Percentiles rank a stretch among this genome's conserved stretches.
phyloP scores from a whole-genome alignment of 2,329 filamentous ascomycete genomes.

The Calonectria henricotiae region DNA sequence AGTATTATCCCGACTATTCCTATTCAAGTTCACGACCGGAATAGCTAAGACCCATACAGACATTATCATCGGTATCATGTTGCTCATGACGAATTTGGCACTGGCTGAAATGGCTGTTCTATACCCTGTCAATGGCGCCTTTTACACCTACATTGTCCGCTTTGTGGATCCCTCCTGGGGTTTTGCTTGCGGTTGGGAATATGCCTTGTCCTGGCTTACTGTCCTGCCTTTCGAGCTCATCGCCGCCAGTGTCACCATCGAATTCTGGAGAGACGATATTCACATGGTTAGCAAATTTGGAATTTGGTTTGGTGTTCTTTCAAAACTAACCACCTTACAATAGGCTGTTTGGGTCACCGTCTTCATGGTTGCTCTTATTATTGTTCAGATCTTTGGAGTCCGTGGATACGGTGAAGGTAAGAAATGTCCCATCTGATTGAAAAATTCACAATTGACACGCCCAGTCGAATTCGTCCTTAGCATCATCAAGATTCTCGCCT shows the following conservation, averaged over 20 bases:
- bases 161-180: conserved; percentile 96
- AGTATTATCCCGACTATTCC: neutral
- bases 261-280: conserved; percentile 80
- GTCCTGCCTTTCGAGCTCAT: conserved; percentile 90
- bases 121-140: conserved; percentile 93
- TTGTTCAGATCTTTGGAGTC: conserved; percentile 90
- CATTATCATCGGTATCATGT: conserved; percentile 83
- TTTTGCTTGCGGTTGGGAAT: conserved; percentile 97
- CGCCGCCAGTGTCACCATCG: conserved; percentile 86
- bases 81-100: conserved; percentile 93
- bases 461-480: conserved; percentile 87
- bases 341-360: conserved; percentile 84
- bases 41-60: conserved; percentile 23
- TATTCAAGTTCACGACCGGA: neutral
- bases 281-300: conserved; percentile 61
- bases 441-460: neutral
- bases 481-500: conserved; percentile 88
- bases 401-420: conserved; percentile 83
- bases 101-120: conserved; percentile 92
- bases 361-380: conserved; percentile 82
- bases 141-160: conserved; percentile 91
- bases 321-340: neutral
- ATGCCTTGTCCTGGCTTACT: conserved; percentile 90
- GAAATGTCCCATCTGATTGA: neutral
- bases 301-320: neutral